These are phyloP conservation scores for Tylopilus balloui DNA, from an alignment of 768 basidiomycete genomes.

Conservation along the genomic window DNA sequence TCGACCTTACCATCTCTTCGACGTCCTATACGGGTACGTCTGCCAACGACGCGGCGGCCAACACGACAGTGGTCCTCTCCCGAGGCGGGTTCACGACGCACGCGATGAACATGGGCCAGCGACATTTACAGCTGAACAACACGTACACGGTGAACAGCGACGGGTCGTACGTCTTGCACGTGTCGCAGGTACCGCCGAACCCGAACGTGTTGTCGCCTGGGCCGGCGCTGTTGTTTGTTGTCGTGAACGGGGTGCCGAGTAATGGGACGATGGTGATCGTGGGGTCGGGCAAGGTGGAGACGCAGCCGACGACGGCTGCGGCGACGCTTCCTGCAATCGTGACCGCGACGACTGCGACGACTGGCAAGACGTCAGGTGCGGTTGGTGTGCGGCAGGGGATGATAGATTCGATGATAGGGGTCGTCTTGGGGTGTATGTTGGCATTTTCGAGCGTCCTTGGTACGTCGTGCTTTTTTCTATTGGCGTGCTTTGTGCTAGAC, in stretches of 20 bases:
- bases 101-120: constrained; percentile 86
- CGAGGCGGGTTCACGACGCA: constrained; percentile 87
- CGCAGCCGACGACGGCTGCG: constrained; percentile 50
- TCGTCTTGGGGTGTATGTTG: background rate
- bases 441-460: background rate
- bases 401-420: background rate
- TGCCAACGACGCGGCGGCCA: constrained; percentile 66
- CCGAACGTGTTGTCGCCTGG: constrained; percentile 87
- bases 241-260: constrained; percentile 79
- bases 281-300: constrained; percentile 74
- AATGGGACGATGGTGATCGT: constrained; percentile 73
- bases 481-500: background rate
- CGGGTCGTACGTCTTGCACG: constrained; percentile 73
- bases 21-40: constrained; percentile 57
- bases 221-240: constrained; percentile 79
- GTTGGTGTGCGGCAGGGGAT: background rate
- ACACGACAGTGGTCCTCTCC: constrained; percentile 70
- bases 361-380: background rate
- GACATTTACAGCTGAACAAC: constrained; percentile 75
- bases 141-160: constrained; percentile 80
- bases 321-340: constrained; percentile 39
- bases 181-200: constrained; percentile 79
- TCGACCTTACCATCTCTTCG: constrained; percentile 68
- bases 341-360: constrained; percentile 22
- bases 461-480: background rate